Evolutionary conservation across 306 rosid species (phyloP).

Genomic region (Ochetophila trinervis): DNA sequence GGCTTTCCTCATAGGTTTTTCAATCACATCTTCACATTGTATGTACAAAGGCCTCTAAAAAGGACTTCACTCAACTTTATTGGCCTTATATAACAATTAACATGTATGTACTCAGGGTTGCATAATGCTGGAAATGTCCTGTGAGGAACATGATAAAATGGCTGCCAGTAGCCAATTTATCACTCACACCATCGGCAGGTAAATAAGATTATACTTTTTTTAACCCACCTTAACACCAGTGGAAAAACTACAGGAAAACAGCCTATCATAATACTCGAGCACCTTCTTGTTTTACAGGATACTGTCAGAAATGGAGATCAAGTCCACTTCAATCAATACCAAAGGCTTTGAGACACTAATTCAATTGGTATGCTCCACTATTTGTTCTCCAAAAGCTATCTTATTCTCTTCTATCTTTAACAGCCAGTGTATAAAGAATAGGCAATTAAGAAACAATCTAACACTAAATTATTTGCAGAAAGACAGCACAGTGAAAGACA

Average conservation of each 20-base stretch:
- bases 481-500: slow-evolving; percentile 34
- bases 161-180: slow-evolving; percentile 67
- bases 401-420: background rate
- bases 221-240: background rate
- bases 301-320: slow-evolving; percentile 47
- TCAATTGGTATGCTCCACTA: slow-evolving; percentile 38
- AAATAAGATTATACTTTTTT: background rate
- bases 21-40: too few species aligned
- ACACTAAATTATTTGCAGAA: slow-evolving; percentile 42
- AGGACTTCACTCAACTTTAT: too few species aligned
- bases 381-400: background rate
- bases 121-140: slow-evolving; percentile 57
- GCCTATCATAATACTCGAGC: background rate
- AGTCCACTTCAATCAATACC: slow-evolving; percentile 52
- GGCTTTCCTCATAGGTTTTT: too few species aligned
- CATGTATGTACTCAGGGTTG: slow-evolving; percentile 44
- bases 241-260: background rate
- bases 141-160: slow-evolving; percentile 61
- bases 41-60: too few species aligned
- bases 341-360: slow-evolving; percentile 48
- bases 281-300: slow-evolving; percentile 29
- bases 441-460: slow-evolving; percentile 2
- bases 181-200: slow-evolving; percentile 71
- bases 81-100: background rate
- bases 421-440: background rate